Base-by-base conservation (phyloP, 106 monocot genomes). In the Dendrobium huoshanense region DNA sequence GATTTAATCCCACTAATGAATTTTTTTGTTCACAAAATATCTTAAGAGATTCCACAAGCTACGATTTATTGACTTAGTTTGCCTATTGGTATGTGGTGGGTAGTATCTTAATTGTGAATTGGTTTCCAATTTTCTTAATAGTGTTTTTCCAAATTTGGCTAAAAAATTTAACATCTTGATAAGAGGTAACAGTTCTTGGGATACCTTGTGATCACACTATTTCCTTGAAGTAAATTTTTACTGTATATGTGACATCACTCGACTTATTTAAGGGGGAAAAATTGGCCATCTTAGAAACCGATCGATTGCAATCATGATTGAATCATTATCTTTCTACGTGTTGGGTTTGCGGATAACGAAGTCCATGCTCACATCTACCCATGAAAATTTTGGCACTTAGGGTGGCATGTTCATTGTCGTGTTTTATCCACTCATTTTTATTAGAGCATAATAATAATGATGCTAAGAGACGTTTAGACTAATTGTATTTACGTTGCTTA, bases 241-340 rank as follows among this genome's bases (percentile, higher is more conserved):
- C 67, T 29, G 70, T 22, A 33, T 77, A 11, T 16, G 76, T 8
- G 0, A 67, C 82, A 82, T 82, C 77, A 0, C 9, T 19, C 1
- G 49, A 65, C 45, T 51, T 77, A 0, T 77, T 41, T 31, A 47
- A 49, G 18, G 67, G 48, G 10, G 77, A 11, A 24, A 82, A 78
- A 40, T 82, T 64, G 2, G 76, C 67, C 82, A 82, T 77, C 49
- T 82, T 82, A 7, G 77, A 82, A 68, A 82, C 15, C 45, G 24
- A 47, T 82, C 67, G 27, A 78, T 49, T 2, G 70, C 82, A 18
- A 77, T 67, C 13, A 78, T 27, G 10, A 82, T 31, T 6, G 11
- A 48, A 37, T 77, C 77, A n/a, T 31, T 77, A 44, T 41, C 48
- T 59, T 8, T 13, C 45, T 82, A 40, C 13, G 58, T 82, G 2